Evolutionary conservation across 495 filamentous ascomycete species (phyloP).

Genomic region (Extremus antarcticus): DNA sequence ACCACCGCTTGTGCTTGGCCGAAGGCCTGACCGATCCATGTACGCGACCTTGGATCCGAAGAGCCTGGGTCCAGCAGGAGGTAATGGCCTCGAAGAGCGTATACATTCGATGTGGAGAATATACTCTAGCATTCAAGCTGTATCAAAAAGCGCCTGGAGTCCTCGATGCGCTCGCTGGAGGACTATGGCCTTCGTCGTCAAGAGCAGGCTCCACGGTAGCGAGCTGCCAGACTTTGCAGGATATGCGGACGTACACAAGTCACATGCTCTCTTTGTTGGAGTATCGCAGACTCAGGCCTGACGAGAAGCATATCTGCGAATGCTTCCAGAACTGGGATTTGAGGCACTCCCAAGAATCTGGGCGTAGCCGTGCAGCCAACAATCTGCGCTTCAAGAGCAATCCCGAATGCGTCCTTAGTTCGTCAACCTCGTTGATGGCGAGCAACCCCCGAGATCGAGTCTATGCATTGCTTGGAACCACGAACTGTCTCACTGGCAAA

Average conservation of each 20-base stretch:
- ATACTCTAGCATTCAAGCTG: not conserved
- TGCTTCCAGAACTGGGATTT: not conserved
- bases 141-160: not conserved
- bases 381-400: not conserved
- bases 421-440: not conserved
- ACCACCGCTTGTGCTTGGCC: too few relatives aligned
- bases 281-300: not conserved
- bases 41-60: not conserved
- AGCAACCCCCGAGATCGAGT: not conserved
- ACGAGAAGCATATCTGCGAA: not conserved
- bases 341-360: too few relatives aligned
- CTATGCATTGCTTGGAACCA: not conserved
- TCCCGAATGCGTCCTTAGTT: not conserved
- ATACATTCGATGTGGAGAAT: not conserved
- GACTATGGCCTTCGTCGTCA: not conserved
- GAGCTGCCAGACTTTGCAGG: not conserved
- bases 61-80: not conserved
- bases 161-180: not conserved
- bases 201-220: not conserved
- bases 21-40: not conserved
- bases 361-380: too few relatives aligned
- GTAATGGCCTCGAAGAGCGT: not conserved
- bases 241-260: not conserved
- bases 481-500: too few relatives aligned
- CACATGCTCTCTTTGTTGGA: not conserved